Base-by-base conservation (phyloP, 352 stramenopile species). In the Elongisporangium anandrum region DNA sequence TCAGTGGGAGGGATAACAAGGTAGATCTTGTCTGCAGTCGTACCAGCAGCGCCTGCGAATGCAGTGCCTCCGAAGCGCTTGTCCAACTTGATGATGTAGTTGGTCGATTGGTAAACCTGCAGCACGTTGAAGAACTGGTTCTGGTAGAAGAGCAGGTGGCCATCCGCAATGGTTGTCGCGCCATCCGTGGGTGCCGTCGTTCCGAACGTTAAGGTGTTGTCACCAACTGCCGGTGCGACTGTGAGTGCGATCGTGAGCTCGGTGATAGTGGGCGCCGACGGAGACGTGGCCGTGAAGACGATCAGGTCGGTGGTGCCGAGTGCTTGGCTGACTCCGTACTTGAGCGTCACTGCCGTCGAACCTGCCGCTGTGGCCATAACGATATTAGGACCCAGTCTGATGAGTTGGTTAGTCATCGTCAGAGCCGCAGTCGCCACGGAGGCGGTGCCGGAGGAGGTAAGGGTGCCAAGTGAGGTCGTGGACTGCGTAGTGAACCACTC, bases 41-140 rank as follows among this genome's bases (percentile, higher is more conserved):
- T 63, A 9, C 45, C 66, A 0, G 48, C 15, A 0, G 34, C 54
- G 1, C 80, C 80, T 22, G 66, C n/a, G 0, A 38, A 0, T 3
- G 72, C 56, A 16, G 69, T 77, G 3, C 80, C 82, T 2, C 64
- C 59, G 17, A 90, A 92, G 0, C 77, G 63, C 38, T 72, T 77
- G 48, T 90, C 66, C 22, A 90, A 19, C 1, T 49, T 60, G 7
- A 72, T 54, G 2, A 45, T 39, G 20, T 45, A 79, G 12, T 47
- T 59, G 2, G 19, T 41, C 3, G 20, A 34, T 3, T 24, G 39
- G 16, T 21, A 62, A 17, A 72, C 21, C 12, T 65, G 8, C 47
- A 72, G 69, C 8, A 74, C 55, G 10, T 47, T 74, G 65, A 80
- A 90, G 49, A 90, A 87, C 49, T 79, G 67, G 60, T 90, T 90